Base-by-base conservation (phyloP, 441 rosid species). In the Monsonia emarginata region DNA sequence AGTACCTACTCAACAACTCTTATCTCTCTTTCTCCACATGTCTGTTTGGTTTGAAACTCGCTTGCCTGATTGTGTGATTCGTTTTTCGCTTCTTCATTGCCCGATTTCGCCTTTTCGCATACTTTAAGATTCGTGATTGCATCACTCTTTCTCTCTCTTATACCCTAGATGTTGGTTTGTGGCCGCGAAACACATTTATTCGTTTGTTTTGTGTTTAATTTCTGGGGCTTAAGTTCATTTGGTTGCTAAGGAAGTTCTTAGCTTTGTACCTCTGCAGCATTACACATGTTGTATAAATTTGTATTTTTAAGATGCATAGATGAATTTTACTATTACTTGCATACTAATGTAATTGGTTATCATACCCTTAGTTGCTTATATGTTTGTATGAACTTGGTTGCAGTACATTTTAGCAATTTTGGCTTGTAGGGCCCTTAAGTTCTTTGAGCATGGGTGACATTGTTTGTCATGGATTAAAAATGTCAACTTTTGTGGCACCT, bases 1-100 rank as follows among this genome's bases (percentile, higher is more conserved):
- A 78, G 98, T 84, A 46, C 65, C 80, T 69, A 28, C 50, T 36
- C 62, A 26, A 11, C 34, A 25, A 44, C 19, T 1, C 10, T 10
- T 10, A 25, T 56, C 16, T 31, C 28, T 61, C 42, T 61, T 44
- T 31, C 57, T 54, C 11, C 25, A 14, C 0, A 24, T 63, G 1
- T 40, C 5, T 7, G 22, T 36, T 63, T 22, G 21, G 21, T 27
- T n/a, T 13, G 21, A 44, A 44, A 44, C 19, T 50, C 61, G 16
- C 50, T 8, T 21, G 2, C 38, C n/a, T n/a, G n/a, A n/a, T n/a
- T n/a, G n/a, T n/a, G 1, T 5, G 60, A 54, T 54, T 54, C 28
- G 5, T 24, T 54, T n/a, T 54, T 1, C 3, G 14, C n/a, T 25
- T 54, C 60, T 54, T 54, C 57, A 4, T 48, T 6, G 25, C 1